A percentile compares a stretch with the other conserved stretches of the same genome.
Conservation (phyloP, 1,139 yeast genomes). For the Suhomyces maxii region DNA sequence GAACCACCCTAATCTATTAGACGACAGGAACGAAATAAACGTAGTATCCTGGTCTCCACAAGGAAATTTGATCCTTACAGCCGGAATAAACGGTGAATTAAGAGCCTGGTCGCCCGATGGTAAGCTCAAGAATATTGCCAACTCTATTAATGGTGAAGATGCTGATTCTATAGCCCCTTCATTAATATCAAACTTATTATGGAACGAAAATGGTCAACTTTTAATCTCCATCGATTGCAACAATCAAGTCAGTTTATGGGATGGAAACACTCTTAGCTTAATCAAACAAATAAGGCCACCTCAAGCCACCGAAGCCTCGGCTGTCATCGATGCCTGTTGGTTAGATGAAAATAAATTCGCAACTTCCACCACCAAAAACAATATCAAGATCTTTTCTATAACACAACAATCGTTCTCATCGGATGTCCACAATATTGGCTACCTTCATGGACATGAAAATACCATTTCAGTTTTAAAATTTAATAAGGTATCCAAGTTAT, state of each 20-base stretch:
- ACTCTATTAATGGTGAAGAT: slow-evolving; percentile 14
- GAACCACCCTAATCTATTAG: slow-evolving; percentile 34
- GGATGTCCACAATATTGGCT: slow-evolving; percentile 51
- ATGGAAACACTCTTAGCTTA: slow-evolving; percentile 34
- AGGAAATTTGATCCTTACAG: slow-evolving; percentile 58
- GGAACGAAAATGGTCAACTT: slow-evolving; percentile 41
- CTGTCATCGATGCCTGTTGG: slow-evolving; percentile 55
- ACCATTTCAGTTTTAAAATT: slow-evolving; percentile 59
- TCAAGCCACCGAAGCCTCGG: slow-evolving; percentile 3
- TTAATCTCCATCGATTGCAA: slow-evolving; percentile 35
- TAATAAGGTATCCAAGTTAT: slow-evolving; percentile 49
- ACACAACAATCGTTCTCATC: slow-evolving; percentile 16
- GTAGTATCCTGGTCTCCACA: slow-evolving; percentile 63
- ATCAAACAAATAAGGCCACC: slow-evolving; percentile 30
- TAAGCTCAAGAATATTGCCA: slow-evolving; percentile 55
- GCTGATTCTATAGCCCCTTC: slow-evolving; percentile 3
- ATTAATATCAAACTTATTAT: slow-evolving; percentile 23
- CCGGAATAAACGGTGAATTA: slow-evolving; percentile 62
- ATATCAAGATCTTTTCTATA: slow-evolving; percentile 61
- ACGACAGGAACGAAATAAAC: slow-evolving; percentile 33
- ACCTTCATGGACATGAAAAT: slow-evolving; percentile 67
- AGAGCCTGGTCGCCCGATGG: slow-evolving; percentile 72
- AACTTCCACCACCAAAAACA: slow-evolving; percentile 57
- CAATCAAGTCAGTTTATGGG: slow-evolving; percentile 40
- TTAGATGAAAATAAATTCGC: slow-evolving; percentile 70